Evolutionary conservation across 371 early-diverging fungal species (phyloP), one percentile per base, ranked within the genome.

Genomic region (Mortierella sp.): DNA sequence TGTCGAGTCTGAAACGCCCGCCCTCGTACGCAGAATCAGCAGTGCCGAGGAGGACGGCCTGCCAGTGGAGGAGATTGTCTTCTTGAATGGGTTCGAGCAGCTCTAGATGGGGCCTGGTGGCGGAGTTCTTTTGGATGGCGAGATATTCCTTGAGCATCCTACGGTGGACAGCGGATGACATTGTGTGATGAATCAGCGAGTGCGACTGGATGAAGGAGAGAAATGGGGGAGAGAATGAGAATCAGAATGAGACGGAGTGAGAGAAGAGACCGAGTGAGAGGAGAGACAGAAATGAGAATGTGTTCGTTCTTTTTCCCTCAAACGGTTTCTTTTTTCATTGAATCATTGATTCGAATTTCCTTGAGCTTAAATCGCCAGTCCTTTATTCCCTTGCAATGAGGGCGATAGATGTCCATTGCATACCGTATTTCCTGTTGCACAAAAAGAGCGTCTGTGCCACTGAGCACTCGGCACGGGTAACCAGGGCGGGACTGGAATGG

Each of bases 11-110:
- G 78, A 89, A 92, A 1, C 72, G 54, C 0, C 92, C 92, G 48
- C 89, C 89, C 80, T 93, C 89, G 73, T 97, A 99, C 6, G 96
- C 91, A 42, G 96, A 92, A 48, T 90, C 94, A 8, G 81, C 66
- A 8, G 94, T 90, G 8, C 97, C 97, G 3, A 83, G 83, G 43
- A 99, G 70, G 49, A 89, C 83, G 5, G 97, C 99, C 39, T 84
- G 84, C 99, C 99, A 99, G 24, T 82, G 80, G 34, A 93, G 84
- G 27, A 99, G 81, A 69, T 96, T 86, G 42, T 93, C 92, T 76
- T 95, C 95, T 34, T 83, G 78, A 27, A 83, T 63, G 21, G 93
- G 94, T 39, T 81, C 68, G 6, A 93, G 80, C 31, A 83, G 72
- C 44, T 82, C 73, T 28, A 93, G 84, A 73, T 89, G 87, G 21